Evolutionary conservation across 352 stramenopile species (phyloP).

Genomic region (Globisporangium rhizosaccharum): DNA sequence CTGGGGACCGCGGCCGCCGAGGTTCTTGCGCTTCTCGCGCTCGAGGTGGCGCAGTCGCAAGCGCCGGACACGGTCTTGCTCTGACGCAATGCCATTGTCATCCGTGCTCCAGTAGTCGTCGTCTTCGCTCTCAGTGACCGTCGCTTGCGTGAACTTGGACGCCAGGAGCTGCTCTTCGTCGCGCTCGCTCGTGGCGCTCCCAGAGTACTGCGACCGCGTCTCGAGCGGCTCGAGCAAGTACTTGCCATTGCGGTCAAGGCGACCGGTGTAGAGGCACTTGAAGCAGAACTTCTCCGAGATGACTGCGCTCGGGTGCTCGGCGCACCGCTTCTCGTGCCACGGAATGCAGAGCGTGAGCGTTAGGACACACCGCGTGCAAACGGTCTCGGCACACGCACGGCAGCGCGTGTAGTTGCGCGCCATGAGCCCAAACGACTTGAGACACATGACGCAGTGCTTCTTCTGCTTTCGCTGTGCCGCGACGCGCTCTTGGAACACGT

Average conservation of each 20-base stretch:
- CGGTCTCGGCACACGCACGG: constrained; percentile 43
- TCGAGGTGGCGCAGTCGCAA: constrained; percentile 33
- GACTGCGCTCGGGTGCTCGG: constrained; percentile 56
- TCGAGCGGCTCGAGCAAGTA: constrained; percentile 27
- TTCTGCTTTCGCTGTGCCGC: constrained; percentile 27
- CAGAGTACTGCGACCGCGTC: constrained; percentile 20
- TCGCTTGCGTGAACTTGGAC: constrained; percentile 12
- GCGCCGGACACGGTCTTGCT: constrained; percentile 21
- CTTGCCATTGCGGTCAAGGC: constrained; percentile 43
- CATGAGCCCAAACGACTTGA: constrained; percentile 33
- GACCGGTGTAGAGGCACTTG: constrained; percentile 51
- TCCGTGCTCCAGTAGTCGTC: constrained; percentile 11
- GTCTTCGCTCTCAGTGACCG: constrained; percentile 15
- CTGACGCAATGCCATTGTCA: constrained; percentile 6
- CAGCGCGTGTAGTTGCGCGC: constrained; percentile 42
- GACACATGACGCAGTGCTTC: constrained; percentile 28
- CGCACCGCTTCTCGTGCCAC: constrained; percentile 42
- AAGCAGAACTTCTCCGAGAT: constrained; percentile 63
- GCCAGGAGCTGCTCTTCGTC: constrained; percentile 15
- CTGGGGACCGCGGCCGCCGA: constrained; percentile 2
- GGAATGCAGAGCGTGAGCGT: constrained; percentile 54
- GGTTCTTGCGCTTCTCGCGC: constrained; percentile 30
- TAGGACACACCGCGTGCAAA: constrained; percentile 48
- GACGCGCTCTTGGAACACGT: constrained; percentile 29
- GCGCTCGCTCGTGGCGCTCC: constrained; percentile 14